Evolutionary conservation across 2,329 filamentous ascomycete genomes (phyloP), one percentile per base, ranked within the genome.

Genomic region (Microcera coccophila): DNA sequence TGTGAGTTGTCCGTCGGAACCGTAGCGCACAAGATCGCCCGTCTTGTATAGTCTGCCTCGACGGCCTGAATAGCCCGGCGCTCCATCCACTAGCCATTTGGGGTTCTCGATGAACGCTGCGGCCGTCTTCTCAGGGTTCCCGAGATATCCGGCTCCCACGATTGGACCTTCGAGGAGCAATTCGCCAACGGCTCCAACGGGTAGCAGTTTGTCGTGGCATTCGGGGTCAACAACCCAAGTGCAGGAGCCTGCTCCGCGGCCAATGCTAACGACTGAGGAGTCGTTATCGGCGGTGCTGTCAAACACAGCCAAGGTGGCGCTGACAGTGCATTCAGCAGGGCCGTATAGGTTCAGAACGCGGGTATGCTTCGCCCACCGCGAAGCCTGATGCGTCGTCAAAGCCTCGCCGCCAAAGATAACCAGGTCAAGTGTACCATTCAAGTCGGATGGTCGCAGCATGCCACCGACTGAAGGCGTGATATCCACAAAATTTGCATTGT

Each of bases 81-180:
- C 5, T 1, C 44, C 36, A 3, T 20, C 2, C 2, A 33, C 5
- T 0, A 57, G 42, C 51, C 52, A 61, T 0, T 65, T 63, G 21
- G 68, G 63, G 20, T 62, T 54, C 15, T 75, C 63, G 39, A 79
- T 44, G 17, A 58, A 79, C 0, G 64, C 61, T 16, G 65, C 66
- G 2, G 59, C 55, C 0, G 75, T 79, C 48, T 73, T 72, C 14
- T 59, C 57, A 0, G 61, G 53, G n/a, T 75, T 67, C 31, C 73
- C 67, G 14, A 76, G 59, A 44, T 80, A 79, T 9, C 72, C 74
- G 17, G 67, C 58, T 10, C 68, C 73, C 12, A 80, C 59, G 4
- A 68, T 63, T 3, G 72, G 70, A 1, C 70, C 70, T 38, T 66
- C 66, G 19, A 73, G 47, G 2, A 66, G 35, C 4, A 70, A 43